These are phyloP conservation scores for Juncus inflexus DNA, from an alignment of 176 grass and related monocot species.

Conservation along the genomic window DNA sequence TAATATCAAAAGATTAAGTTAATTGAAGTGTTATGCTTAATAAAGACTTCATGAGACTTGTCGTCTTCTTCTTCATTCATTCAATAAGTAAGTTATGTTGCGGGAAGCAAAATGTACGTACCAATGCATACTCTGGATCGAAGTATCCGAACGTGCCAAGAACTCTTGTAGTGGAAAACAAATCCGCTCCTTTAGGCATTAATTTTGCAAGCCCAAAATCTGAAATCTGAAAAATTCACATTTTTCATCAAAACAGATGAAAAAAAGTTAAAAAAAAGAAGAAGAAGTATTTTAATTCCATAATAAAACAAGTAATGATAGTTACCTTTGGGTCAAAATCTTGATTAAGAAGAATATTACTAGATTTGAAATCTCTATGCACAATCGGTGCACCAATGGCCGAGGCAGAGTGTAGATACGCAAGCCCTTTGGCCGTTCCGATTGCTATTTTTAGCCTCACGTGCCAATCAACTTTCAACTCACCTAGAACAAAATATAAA, in stretches of 20 bases:
- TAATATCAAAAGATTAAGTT: constrained; percentile 6
- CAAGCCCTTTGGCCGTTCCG: constrained; percentile 73
- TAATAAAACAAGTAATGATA: not conserved
- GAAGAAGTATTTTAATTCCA: not conserved
- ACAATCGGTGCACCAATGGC: constrained; percentile 85
- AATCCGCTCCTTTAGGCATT: constrained; percentile 82
- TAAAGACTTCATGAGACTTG: not conserved
- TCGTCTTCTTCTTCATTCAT: too few relatives aligned
- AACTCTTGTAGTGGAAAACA: constrained; percentile 71
- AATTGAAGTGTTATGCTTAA: not conserved
- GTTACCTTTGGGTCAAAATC: constrained; percentile 84
- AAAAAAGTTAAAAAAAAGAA: not conserved
- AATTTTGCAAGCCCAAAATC: constrained; percentile 93
- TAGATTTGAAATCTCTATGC: constrained; percentile 98
- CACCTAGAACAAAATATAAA: constrained; percentile 32
- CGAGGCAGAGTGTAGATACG: constrained; percentile 81
- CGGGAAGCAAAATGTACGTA: constrained; percentile 23
- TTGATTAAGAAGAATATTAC: constrained; percentile 76
- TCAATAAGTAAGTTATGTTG: too few relatives aligned
- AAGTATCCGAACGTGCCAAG: constrained; percentile 99
- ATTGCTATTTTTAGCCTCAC: constrained; percentile 73
- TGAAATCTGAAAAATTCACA: constrained; percentile 53
- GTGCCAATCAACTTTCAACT: constrained; percentile 77
- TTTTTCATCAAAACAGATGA: not conserved
- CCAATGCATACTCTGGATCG: constrained; percentile 92